Conservation (phyloP, 2,329 filamentous ascomycete genomes). For the Claviceps maximensis region DNA sequence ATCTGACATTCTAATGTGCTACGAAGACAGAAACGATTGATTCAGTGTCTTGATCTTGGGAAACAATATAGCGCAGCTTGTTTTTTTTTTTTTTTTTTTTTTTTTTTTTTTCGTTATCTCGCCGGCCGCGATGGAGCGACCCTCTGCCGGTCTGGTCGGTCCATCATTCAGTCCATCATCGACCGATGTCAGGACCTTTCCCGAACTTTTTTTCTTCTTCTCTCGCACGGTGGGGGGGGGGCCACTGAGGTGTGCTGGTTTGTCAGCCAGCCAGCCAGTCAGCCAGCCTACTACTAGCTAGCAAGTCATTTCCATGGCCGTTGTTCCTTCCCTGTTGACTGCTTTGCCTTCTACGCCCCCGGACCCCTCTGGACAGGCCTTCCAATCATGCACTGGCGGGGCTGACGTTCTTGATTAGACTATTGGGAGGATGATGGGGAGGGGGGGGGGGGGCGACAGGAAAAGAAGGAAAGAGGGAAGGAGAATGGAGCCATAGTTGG, state of each 20-base stretch:
- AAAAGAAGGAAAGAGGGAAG: background rate
- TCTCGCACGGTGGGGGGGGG: slow-evolving; percentile 4
- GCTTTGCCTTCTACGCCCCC: background rate
- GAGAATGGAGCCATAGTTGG: background rate
- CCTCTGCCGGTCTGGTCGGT: background rate
- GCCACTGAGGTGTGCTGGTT: background rate
- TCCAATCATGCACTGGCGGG: background rate
- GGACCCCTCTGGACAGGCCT: background rate
- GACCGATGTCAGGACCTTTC: slow-evolving; percentile 2
- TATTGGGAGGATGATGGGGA: too few relatives aligned
- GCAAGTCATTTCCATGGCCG: slow-evolving; percentile 1
- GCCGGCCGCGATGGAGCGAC: background rate
- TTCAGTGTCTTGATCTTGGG: background rate
- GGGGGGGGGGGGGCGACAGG: background rate
- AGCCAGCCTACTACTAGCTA: background rate
- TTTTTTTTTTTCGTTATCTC: background rate
- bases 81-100: too few relatives aligned
- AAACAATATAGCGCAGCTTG: too few relatives aligned
- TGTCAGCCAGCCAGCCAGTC: slow-evolving; percentile 2
- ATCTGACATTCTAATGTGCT: too few relatives aligned
- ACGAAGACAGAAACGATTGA: background rate
- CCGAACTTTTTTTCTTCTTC: background rate
- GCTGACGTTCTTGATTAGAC: too few relatives aligned
- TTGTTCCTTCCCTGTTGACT: slow-evolving; percentile 1
- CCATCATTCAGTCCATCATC: slow-evolving; percentile 3